Evolutionary conservation across 768 basidiomycete species (phyloP).

Genomic region (Suillus luteus): DNA sequence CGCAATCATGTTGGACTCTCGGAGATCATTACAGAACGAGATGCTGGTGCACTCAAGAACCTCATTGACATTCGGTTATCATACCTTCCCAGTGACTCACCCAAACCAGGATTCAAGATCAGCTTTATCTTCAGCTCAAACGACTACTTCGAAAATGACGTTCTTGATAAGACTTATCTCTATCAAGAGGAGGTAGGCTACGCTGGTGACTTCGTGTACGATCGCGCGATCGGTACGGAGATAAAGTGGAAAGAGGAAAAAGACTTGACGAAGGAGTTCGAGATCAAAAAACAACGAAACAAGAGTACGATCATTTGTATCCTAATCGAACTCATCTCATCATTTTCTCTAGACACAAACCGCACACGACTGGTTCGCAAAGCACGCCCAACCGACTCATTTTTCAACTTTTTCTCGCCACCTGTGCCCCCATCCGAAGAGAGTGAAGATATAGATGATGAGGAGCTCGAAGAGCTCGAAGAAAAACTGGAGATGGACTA

Average conservation of each 20-base stretch:
- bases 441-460: constrained; percentile 71
- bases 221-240: constrained; percentile 86
- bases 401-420: constrained; percentile 98
- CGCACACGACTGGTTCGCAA: constrained; percentile 83
- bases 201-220: constrained; percentile 94
- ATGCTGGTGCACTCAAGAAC: constrained; percentile 81
- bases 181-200: constrained; percentile 95
- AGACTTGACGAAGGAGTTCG: constrained; percentile 95
- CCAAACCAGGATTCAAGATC: constrained; percentile 91
- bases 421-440: constrained; percentile 75
- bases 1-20: constrained; percentile 86
- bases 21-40: constrained; percentile 92
- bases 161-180: constrained; percentile 90
- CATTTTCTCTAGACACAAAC: constrained; percentile 62
- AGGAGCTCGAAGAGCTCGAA: constrained; percentile 88
- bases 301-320: constrained; percentile 65
- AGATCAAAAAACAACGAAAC: constrained; percentile 99
- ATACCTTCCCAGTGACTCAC: constrained; percentile 66
- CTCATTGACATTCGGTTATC: constrained; percentile 80
- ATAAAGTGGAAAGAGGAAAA: constrained; percentile 99
- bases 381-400: constrained; percentile 88
- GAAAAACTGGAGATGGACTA: constrained; percentile 95
- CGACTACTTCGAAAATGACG: constrained; percentile 83
- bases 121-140: constrained; percentile 79
- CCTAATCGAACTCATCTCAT: constrained; percentile 8